Evolutionary conservation across 345 rosid species (phyloP), one percentile per base, ranked within the genome.

Genomic region (Citrus trifoliata): DNA sequence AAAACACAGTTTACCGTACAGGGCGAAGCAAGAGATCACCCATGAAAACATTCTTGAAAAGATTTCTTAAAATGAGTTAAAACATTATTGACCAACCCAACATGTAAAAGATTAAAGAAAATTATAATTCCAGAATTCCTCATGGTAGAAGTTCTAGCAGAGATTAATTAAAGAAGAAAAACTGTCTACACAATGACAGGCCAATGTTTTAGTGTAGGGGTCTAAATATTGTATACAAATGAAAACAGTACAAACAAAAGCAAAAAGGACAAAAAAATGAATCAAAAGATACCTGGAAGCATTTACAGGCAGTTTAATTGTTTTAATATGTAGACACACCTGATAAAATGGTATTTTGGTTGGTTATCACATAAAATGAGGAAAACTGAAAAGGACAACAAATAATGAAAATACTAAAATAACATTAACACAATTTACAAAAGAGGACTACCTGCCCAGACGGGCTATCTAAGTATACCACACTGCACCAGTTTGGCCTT

Each of bases 271-370:
- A 33, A 64, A 40, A 66, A 71, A 70, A 75, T 53, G 0, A 84
- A 56, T 53, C 32, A 80, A 18, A 32, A 25, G 74, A 58, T 88
- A 95, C 99, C 98, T 91, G 82, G 93, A 63, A 66, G 88, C 88
- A 82, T 89, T 89, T 67, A 68, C 87, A 2, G 92, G 81, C 55
- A 91, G 86, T 76, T 88, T 96, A 80, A 86, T 81, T 13, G 97
- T 90, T 82, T 86, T 88, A 74, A 96, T 93, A 86, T 93, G 93
- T 74, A 96, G 97, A 80, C 98, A 96, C 84, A 96, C 98, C 99
- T 96, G 91, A 74, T 37, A 87, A 70, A 42, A 75, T 10, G 67
- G 69, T 58, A 63, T 32, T 35, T 70, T 80, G 18, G 79, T 73
- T 84, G 55, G 73, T 80, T 74, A 72, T 71, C 28, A 10, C 59